phyloP scores from a whole-genome alignment of 2,329 filamentous ascomycete species.

The Colletotrichum horii region DNA sequence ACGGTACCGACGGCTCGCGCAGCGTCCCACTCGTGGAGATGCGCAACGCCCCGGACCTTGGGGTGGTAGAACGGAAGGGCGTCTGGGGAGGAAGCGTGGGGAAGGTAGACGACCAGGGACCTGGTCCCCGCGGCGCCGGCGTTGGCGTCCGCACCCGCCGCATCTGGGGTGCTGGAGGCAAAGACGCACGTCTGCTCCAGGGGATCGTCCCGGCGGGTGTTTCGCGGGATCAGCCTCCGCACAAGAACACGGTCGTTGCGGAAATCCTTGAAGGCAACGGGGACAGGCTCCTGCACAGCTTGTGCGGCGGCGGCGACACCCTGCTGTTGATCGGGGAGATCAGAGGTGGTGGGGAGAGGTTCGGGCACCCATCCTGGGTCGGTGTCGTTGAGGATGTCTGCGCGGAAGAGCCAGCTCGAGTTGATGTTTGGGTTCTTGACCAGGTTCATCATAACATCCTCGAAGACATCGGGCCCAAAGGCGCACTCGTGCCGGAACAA shows the following conservation, averaged over 20 bases:
- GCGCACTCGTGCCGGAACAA: constrained; percentile 62
- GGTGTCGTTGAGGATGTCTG: constrained; percentile 71
- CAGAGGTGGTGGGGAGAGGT: constrained; percentile 15
- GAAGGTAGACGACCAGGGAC: constrained; percentile 76
- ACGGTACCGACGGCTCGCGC: constrained; percentile 50
- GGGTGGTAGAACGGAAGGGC: constrained; percentile 91
- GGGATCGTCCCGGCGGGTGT: constrained; percentile 74
- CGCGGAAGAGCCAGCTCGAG: constrained; percentile 77
- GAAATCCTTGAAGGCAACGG: constrained; percentile 52
- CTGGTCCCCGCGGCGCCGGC: constrained; percentile 24
- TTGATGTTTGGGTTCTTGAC: constrained; percentile 83
- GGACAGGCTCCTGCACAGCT: constrained; percentile 28
- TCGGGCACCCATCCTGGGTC: constrained; percentile 31
- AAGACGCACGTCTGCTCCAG: constrained; percentile 85
- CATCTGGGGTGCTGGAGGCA: constrained; percentile 45
- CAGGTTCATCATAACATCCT: constrained; percentile 73
- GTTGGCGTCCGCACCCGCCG: not conserved
- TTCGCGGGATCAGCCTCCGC: constrained; percentile 80
- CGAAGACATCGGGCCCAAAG: constrained; percentile 69
- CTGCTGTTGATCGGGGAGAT: constrained; percentile 27
- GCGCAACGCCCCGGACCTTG: constrained; percentile 73
- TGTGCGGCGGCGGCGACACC: constrained; percentile 28
- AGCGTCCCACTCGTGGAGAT: constrained; percentile 70
- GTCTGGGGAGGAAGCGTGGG: constrained; percentile 67
- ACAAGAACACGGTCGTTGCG: constrained; percentile 67